Evolutionary conservation across 202 grass and related monocot species (phyloP), one percentile per base, ranked within the genome.

Genomic region (Hordeum pubiflorum): DNA sequence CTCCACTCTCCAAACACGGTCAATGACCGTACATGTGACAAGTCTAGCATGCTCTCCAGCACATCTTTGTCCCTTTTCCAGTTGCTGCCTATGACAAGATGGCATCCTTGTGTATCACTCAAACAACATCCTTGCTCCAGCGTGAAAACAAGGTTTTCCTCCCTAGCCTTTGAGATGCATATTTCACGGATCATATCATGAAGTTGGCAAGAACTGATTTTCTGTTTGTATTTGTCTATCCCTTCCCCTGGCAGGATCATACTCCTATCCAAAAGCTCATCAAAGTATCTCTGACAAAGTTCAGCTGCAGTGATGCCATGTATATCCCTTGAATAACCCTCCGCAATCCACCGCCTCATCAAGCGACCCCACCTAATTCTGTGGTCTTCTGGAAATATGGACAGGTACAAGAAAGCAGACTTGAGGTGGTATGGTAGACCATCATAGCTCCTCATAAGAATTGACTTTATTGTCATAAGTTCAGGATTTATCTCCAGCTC

Each of bases 111-210:
- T 4, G 34, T 7, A 2, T 9, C 0, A 0, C 36, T 5, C 4
- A 29, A 1, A 0, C 8, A 34, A 3, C 38, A 54, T 2, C 34
- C 63, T 18, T 84, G 12, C 15, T 72, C 77, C 0, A 79, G 17
- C 2, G 69, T 62, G 6, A 59, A 72, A 3, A 38, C 32, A 41
- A 78, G 23, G 2, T 78, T 84, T 31, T 84, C 69, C 18, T 86
- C 55, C 8, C 3, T 36, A 0, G 90, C 55, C 26, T 81, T 81
- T 12, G 24, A 59, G 3, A 76, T 43, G 15, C 81, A 77, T 2
- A 92, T 72, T 43, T 89, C 79, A 6, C 58, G 82, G 37, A 88
- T 81, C 0, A 86, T 2, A n/a, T 82, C 67, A 67, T 91, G 81
- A 2, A 91, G 17, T 27, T 46, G 17, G 4, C 82, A 72, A 12